Base-by-base conservation (phyloP, 305 asterid genomes). In the Solanum chacoense region DNA sequence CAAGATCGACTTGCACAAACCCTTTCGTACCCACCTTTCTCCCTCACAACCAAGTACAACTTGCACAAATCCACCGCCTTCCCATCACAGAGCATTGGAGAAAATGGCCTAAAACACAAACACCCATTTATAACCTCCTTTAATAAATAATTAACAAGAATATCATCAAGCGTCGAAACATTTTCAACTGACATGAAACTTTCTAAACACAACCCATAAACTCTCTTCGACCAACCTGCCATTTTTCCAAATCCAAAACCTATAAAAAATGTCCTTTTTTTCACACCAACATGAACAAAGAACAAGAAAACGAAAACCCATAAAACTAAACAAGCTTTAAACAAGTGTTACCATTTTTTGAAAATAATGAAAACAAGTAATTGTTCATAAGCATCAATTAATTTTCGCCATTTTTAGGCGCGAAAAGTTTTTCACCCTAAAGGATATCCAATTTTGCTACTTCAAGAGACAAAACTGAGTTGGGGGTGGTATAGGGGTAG, bases 201-300 rank as follows among this genome's bases (percentile, higher is more conserved):
- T 72, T 85, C 94, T 77, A 91, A 84, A 85, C 92, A 88, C 63
- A 91, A 94, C 88, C 91, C 94, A 76, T 89, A 87, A 86, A 90
- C 97, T 85, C 91, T 89, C 80, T 92, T 91, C 91, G 89, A 90
- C 92, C 94, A 92, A 38, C 97, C 98, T 93, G 95, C 94, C 97
- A 95, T 40, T 78, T 84, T 84, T 36, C 81, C 42, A 32, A 87
- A 89, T 91, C 93, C 91, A 93, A 90, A 88, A 87, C 94, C 93
- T 91, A 93, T 79, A 37, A 89, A 93, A 85, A 89, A 90, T 86
- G 79, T 59, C 92, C 10, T 76, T 28, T 29, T 11, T 88, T 86
- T 78, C 13, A 85, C 11, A n/a, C 2, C 74, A 1, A 84, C 7
- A 14, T 3, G 13, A 59, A 84, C 9, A 63, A 79, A 36, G 2